Evolutionary conservation across 768 basidiomycete genomes (phyloP).

Genomic region (Dioszegia crocea): DNA sequence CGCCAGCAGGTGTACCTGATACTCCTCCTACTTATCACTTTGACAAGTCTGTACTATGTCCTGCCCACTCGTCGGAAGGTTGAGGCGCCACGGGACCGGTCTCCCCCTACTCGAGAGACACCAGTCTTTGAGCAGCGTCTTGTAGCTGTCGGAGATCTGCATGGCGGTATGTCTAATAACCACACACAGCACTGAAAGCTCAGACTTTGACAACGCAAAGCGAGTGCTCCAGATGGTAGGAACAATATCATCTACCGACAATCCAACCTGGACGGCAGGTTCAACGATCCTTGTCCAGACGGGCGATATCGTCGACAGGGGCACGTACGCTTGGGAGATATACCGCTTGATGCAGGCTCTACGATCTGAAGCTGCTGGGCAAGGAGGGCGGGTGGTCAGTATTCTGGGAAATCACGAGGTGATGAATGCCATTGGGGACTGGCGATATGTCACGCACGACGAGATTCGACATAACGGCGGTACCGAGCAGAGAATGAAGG

Average conservation of each 20-base stretch:
- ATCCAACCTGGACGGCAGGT: constrained; percentile 74
- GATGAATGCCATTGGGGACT: constrained; percentile 87
- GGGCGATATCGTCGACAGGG: constrained; percentile 86
- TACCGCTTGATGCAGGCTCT: constrained; percentile 81
- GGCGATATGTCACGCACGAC: constrained; percentile 80
- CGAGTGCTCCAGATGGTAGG: constrained; percentile 73
- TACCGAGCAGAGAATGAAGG: constrained; percentile 65
- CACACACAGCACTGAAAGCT: not conserved
- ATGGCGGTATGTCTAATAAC: constrained; percentile 56
- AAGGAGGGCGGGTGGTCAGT: constrained; percentile 69
- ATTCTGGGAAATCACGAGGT: constrained; percentile 93
- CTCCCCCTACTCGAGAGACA: not conserved
- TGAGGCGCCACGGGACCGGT: not conserved
- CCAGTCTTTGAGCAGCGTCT: constrained; percentile 49
- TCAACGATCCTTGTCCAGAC: constrained; percentile 89
- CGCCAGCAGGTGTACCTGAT: not conserved
- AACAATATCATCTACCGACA: constrained; percentile 60
- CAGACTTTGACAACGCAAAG: constrained; percentile 70
- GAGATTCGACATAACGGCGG: constrained; percentile 81
- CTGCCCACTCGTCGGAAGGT: not conserved
- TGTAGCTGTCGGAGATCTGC: constrained; percentile 86
- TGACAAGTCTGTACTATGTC: not conserved
- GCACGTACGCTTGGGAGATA: constrained; percentile 52
- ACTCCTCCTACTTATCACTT: not conserved
- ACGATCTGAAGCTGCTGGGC: constrained; percentile 64